Conservation (phyloP, 208 protist genomes). For the Naegleria fowleri region DNA sequence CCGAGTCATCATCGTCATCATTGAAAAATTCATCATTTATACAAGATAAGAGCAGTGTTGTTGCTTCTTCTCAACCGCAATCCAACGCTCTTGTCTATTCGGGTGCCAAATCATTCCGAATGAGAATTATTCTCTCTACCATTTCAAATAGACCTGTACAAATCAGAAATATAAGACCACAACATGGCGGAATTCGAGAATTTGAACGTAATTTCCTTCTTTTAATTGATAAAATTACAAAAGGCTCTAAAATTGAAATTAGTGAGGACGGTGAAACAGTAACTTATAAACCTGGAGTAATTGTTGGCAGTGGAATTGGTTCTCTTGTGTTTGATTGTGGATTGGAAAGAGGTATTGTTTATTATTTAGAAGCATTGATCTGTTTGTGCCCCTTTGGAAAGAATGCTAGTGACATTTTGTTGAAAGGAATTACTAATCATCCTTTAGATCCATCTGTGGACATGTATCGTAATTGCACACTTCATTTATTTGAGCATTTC, state of each 20-base stretch:
- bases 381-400: constrained; percentile 33
- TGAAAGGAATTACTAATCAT: constrained; percentile 32
- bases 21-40: neutral
- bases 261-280: neutral
- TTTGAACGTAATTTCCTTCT: constrained; percentile 5
- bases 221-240: constrained; percentile 22
- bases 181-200: neutral
- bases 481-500: constrained; percentile 10
- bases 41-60: neutral
- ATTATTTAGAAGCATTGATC: constrained; percentile 30
- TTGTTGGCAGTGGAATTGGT: constrained; percentile 1
- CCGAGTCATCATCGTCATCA: neutral
- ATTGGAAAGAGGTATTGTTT: constrained; percentile 23
- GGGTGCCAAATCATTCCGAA: neutral
- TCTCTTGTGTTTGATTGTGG: neutral
- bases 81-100: neutral
- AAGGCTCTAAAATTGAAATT: constrained; percentile 21
- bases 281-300: constrained; percentile 11
- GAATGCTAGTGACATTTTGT: neutral
- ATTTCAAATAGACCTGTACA: neutral
- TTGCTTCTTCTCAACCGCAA: too few species aligned
- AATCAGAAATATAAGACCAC: neutral
- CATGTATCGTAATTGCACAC: neutral
- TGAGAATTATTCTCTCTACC: neutral
- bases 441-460: constrained; percentile 15